Conservation (phyloP, 2,329 filamentous ascomycete species). For the Ceratocystis papillata region DNA sequence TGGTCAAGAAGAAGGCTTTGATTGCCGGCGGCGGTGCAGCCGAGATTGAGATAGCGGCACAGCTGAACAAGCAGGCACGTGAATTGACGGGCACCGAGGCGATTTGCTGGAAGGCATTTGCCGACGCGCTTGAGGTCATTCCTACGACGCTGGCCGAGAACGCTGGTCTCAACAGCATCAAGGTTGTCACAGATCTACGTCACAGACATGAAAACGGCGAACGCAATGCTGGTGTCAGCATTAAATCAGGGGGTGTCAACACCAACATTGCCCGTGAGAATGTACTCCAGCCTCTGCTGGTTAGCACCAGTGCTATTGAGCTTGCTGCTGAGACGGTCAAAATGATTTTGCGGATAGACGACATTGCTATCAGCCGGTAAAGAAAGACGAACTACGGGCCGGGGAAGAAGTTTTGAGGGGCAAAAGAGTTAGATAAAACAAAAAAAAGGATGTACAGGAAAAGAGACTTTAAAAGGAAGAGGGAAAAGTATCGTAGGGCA, state of each 20-base stretch:
- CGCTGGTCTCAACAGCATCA: slow-evolving; percentile 94
- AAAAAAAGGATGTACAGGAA: background rate
- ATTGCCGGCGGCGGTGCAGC: slow-evolving; percentile 94
- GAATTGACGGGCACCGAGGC: slow-evolving; percentile 82
- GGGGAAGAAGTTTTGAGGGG: background rate
- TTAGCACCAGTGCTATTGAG: slow-evolving; percentile 96
- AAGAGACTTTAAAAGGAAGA: background rate
- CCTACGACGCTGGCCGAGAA: slow-evolving; percentile 96
- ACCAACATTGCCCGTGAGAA: slow-evolving; percentile 95
- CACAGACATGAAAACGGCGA: slow-evolving; percentile 92
- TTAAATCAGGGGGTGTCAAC: slow-evolving; percentile 95
- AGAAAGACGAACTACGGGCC: slow-evolving; percentile 14
- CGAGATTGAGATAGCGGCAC: slow-evolving; percentile 89
- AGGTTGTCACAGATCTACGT: slow-evolving; percentile 90
- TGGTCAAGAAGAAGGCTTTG: slow-evolving; percentile 99
- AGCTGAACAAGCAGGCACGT: slow-evolving; percentile 71
- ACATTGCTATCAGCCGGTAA: slow-evolving; percentile 54
- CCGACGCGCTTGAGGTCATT: slow-evolving; percentile 92
- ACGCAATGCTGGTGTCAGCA: slow-evolving; percentile 92
- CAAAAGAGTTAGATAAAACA: background rate
- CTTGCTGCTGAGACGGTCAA: slow-evolving; percentile 96
- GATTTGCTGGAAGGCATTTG: slow-evolving; percentile 98
- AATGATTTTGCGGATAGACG: slow-evolving; percentile 66
- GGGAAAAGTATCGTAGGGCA: no score
- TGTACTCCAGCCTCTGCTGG: slow-evolving; percentile 86